Base-by-base conservation (phyloP, 345 rosid species). In the Populus alba region DNA sequence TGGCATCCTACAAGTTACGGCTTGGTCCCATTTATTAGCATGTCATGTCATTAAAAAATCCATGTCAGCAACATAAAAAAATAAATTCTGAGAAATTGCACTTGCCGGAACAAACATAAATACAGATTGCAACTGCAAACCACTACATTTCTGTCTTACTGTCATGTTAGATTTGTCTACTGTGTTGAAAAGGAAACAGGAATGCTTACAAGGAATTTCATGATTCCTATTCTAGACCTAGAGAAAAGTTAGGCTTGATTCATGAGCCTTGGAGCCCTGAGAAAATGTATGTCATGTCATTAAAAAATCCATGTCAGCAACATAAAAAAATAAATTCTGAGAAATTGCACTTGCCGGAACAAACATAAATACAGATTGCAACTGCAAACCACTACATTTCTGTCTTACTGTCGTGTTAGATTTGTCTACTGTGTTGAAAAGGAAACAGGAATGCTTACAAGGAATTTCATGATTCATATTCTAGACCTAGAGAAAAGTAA, bases 191-290 rank as follows among this genome's bases (percentile, higher is more conserved):
- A 12, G n/a, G 16, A 17, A 66, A 35, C 20, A 66, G 49, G 22
- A 17, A 33, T 66, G 35, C 63, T 47, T 3, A 12, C 53, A 78
- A 25, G 49, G 38, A 53, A 39, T 11, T 10, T 49, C 20, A 11
- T 20, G 74, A 31, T 41, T 31, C 43, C 69, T 25, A 65, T 38
- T 73, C 77, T 66, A 20, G 59, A 17, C 9, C 63, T 12, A 7
- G n/a, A 2, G 18, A 59, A 39, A 31, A 37, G 7, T 23, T 10
- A 47, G 16, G 39, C 37, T 72, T 62, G 66, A 22, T 51, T 78
- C 9, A 11, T 10, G 37, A 77, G 37, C 76, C 74, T 78, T 72
- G 93, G 95, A 68, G 92, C 80, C 87, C 92, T 91, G 61, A 96
- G 86, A 79, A 88, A 75, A 78, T 91, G 82, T 6, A 38, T 38